phyloP scores from a whole-genome alignment of 192 early-diverging fungal species.

The Podila clonocystis region DNA sequence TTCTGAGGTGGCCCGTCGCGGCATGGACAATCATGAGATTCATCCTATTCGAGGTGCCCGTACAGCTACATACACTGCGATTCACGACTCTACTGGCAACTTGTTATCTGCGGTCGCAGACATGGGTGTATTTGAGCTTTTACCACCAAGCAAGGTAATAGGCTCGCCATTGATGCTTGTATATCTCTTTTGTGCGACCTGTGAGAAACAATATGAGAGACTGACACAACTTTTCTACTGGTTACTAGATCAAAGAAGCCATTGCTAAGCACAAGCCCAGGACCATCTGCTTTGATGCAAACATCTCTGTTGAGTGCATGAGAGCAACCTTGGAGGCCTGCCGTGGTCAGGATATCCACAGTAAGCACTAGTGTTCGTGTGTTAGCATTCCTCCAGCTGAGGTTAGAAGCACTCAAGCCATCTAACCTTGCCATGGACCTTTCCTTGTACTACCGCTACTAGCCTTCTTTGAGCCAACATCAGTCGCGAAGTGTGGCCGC shows the following conservation, averaged over 20 bases:
- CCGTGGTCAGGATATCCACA: slow-evolving; percentile 43
- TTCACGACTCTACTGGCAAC: slow-evolving; percentile 77
- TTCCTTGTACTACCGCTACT: not conserved
- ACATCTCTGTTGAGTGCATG: slow-evolving; percentile 63
- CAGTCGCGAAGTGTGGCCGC: slow-evolving; percentile 76
- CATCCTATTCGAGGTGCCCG: slow-evolving; percentile 34
- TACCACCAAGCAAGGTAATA: slow-evolving; percentile 53
- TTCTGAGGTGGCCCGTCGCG: slow-evolving; percentile 59
- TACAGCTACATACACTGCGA: slow-evolving; percentile 86
- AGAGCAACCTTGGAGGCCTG: slow-evolving; percentile 54
- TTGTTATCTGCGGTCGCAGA: slow-evolving; percentile 89
- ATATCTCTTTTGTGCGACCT: not conserved
- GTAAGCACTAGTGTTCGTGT: slow-evolving; percentile 37
- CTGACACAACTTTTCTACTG: slow-evolving; percentile 1
- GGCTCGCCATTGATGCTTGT: not conserved
- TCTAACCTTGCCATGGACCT: not conserved
- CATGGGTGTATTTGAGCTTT: slow-evolving; percentile 82
- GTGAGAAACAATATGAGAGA: slow-evolving; percentile 6
- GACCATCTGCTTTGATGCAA: slow-evolving; percentile 81
- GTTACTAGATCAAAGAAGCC: slow-evolving; percentile 36
- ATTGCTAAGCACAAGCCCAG: slow-evolving; percentile 51
- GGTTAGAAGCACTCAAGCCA: not conserved
- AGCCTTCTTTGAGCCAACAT: slow-evolving; percentile 94
- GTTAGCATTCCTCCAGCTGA: not conserved
- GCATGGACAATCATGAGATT: slow-evolving; percentile 59